Evolutionary conservation across 129 eudicot genomes (phyloP).

Genomic region (Helianthus annuus): HanXRQr2.0-SUNRISE NC_035434.2:167536209-167536708

Average conservation of each 20-base stretch:
- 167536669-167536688: conserved; percentile 26
- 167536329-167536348: not conserved
- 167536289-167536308: not conserved
- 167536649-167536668: conserved; percentile 20
- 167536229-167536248: no score
- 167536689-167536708: conserved; percentile 11
- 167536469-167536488: conserved; percentile 37
- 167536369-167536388: not conserved
- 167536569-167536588: conserved; percentile 46
- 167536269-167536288: not conserved
- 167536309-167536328: not conserved
- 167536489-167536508: conserved; percentile 32
- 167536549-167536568: conserved; percentile 39
- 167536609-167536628: conserved; percentile 35
- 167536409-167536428: conserved; percentile 20
- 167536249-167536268: no score
- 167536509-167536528: conserved; percentile 34
- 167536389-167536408: not conserved
- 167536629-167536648: conserved; percentile 35
- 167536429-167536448: conserved; percentile 21
- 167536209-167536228: no score
- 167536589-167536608: conserved; percentile 33
- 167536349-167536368: not conserved
- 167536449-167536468: conserved; percentile 32
- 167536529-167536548: conserved; percentile 37